Evolutionary conservation across 2,329 filamentous ascomycete genomes (phyloP).

Genomic region (Chaetoscypha palmicola): DNA sequence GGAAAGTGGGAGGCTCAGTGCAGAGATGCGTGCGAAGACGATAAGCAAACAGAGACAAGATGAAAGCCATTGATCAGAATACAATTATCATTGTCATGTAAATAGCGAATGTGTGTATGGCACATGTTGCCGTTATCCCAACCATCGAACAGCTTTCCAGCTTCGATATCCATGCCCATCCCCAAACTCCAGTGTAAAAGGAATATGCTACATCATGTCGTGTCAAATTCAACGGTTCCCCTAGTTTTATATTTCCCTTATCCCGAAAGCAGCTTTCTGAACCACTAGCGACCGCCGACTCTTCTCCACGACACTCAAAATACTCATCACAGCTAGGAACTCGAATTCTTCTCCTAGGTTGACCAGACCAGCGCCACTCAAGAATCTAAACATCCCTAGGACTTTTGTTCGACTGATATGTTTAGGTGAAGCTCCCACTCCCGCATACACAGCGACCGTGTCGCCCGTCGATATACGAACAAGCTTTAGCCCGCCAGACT

Average conservation of each 20-base stretch:
- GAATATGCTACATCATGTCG: background rate
- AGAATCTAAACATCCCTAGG: constrained; percentile 21
- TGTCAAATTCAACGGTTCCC: too few relatives aligned
- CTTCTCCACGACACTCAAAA: constrained; percentile 23
- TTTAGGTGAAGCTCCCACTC: constrained; percentile 13
- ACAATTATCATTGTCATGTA: too few relatives aligned
- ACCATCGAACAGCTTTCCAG: background rate
- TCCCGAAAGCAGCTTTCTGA: constrained; percentile 14
- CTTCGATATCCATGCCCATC: background rate
- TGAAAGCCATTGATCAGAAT: too few relatives aligned
- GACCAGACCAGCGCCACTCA: constrained; percentile 15
- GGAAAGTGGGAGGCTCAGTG: too few relatives aligned
- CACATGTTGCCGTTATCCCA: too few relatives aligned
- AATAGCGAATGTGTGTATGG: too few relatives aligned
- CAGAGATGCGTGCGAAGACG: too few relatives aligned
- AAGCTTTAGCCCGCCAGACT: constrained; percentile 22
- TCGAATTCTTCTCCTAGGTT: constrained; percentile 24
- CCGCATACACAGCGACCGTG: constrained; percentile 25
- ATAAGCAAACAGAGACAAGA: too few relatives aligned
- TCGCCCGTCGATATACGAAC: constrained; percentile 21
- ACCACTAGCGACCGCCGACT: constrained; percentile 16
- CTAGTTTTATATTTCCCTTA: background rate
- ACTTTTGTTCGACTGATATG: constrained; percentile 12
- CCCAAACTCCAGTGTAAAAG: background rate
- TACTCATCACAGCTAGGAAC: constrained; percentile 21